phyloP scores from a whole-genome alignment of 139 green algal species.

The Volvox africanus region DNA sequence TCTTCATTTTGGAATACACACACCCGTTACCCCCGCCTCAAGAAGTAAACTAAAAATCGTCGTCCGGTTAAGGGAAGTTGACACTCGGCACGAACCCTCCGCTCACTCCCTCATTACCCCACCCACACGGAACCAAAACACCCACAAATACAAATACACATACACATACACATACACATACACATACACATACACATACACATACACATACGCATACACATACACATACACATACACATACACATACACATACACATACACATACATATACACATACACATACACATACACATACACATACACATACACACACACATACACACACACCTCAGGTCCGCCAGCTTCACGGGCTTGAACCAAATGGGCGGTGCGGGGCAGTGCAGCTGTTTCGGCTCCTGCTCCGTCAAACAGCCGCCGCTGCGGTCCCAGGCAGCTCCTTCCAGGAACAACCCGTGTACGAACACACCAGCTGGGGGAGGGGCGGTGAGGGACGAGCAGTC shows the following conservation, averaged over 20 bases:
- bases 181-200: background rate
- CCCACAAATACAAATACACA: too few relatives aligned
- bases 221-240: background rate
- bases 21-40: background rate
- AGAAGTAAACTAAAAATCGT: background rate
- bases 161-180: background rate
- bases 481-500: background rate
- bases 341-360: slow-evolving; percentile 71
- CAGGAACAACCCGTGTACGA: slow-evolving; percentile 70
- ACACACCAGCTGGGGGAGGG: slow-evolving; percentile 48
- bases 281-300: background rate
- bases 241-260: background rate
- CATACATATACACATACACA: background rate
- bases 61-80: background rate
- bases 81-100: background rate
- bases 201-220: background rate
- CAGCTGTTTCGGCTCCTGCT: slow-evolving; percentile 70
- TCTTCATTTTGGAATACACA: background rate
- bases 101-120: background rate
- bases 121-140: background rate
- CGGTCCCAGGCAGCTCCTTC: slow-evolving; percentile 74
- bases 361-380: slow-evolving; percentile 65
- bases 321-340: slow-evolving; percentile 53
- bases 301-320: background rate
- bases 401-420: slow-evolving; percentile 47